Base-by-base conservation (phyloP, 2,329 filamentous ascomycete genomes). In the Sporothrix inflata region DNA sequence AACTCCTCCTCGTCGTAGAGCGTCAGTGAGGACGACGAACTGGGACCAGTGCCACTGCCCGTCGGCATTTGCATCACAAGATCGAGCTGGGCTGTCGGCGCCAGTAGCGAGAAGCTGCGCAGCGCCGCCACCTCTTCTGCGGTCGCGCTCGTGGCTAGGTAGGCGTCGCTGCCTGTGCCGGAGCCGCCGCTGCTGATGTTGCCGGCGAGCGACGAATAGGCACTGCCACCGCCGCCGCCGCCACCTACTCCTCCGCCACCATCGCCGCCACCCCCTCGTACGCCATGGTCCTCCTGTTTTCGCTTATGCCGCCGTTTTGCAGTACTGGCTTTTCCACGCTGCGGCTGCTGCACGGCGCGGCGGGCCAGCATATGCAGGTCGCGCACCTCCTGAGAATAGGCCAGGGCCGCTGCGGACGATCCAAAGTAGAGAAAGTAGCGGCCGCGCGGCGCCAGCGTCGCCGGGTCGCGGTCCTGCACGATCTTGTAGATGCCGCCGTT, bases 381-480 rank as follows among this genome's bases (percentile, higher is more conserved):
- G 9, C 80, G 77, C 0, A 86, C 84, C 73, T 89, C 86, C 30
- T 84, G 82, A 70, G 87, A 85, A 79, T 92, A 94, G 53, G 87
- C 84, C 8, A 82, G 79, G 0, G 92, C 91, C 14, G 89, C 87
- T n/a, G 83, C 81, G 21, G 82, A 78, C 27, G 83, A 86, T 74
- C 86, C 83, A 83, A 94, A 95, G 71, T 92, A 84, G 71, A 95
- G 82, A 80, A 88, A 90, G 82, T 94, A 94, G 76, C 85, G 85
- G 73, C 88, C 89, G 1, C 87, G 80, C 4, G 89, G 87, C 72
- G 88, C 87, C 67, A 93, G 85, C 11, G 90, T 92, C 71, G 84
- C 79, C 4, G 87, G 84, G 77, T 92, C 85, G 74, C 91, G 89
- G 61, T 85, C 87, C 74, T 91, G 91, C 30, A 92, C 85, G 51